Evolutionary conservation across 257 asterid species (phyloP).

Genomic region (Coffea eugenioides): DNA sequence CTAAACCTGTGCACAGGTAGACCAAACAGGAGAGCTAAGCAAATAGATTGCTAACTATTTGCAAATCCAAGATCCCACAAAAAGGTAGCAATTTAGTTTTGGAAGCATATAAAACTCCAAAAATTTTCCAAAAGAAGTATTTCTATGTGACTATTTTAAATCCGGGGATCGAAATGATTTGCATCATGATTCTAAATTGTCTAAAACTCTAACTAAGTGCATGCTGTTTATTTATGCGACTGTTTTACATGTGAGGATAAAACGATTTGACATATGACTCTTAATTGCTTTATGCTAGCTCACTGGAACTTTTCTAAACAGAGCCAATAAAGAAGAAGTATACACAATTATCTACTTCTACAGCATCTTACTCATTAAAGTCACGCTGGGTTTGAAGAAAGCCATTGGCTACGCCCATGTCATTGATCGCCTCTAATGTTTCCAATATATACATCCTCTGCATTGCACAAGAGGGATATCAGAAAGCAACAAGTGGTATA

Average conservation of each 20-base stretch:
- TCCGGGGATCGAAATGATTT: too few species aligned
- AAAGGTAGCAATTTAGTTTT: neutral
- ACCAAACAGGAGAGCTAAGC: neutral
- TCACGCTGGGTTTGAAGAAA: constrained; percentile 63
- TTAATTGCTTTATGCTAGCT: neutral
- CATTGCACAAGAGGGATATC: constrained; percentile 11
- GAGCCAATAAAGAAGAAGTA: neutral
- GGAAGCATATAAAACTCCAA: neutral
- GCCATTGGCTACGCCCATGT: constrained; percentile 45
- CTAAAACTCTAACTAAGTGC: neutral
- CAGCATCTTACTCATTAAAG: constrained; percentile 73
- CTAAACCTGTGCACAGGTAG: neutral
- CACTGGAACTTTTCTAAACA: neutral
- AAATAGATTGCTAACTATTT: neutral
- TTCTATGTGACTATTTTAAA: too few species aligned
- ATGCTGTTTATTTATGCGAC: neutral
- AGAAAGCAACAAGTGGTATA: neutral
- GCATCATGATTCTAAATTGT: too few species aligned
- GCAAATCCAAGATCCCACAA: neutral
- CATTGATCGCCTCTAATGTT: constrained; percentile 71
- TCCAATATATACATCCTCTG: constrained; percentile 85
- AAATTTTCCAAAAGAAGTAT: neutral
- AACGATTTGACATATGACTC: neutral
- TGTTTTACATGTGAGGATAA: neutral
- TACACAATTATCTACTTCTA: neutral